Percentiles rank a stretch among this genome's conserved stretches.
Evolutionary conservation across 176 grass and related monocot species (phyloP).

Genomic region (Avena eriantha): DNA sequence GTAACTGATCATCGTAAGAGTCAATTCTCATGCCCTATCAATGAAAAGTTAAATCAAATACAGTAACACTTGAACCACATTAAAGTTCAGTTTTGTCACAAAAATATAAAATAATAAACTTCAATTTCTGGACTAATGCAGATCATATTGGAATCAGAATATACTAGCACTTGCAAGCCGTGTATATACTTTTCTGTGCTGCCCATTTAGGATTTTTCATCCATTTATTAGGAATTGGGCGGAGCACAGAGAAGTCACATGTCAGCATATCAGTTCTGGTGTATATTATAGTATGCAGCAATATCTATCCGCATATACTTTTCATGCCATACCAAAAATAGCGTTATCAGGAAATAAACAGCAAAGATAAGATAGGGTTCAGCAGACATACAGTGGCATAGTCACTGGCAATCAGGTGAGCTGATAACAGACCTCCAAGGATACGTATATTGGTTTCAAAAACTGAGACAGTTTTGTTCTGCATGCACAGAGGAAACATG

Average conservation of each 20-base stretch:
- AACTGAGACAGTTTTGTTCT: slow-evolving; percentile 98
- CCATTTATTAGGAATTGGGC: not conserved
- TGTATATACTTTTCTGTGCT: not conserved
- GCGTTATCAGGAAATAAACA: slow-evolving; percentile 13
- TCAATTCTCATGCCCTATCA: slow-evolving; percentile 90
- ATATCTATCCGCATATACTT: not conserved
- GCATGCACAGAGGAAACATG: slow-evolving; percentile 44
- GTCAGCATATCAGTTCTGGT: not conserved
- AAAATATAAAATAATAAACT: slow-evolving; percentile 7
- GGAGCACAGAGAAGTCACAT: too few relatives aligned
- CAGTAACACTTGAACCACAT: slow-evolving; percentile 8
- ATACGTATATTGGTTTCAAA: slow-evolving; percentile 98
- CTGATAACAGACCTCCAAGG: slow-evolving; percentile 87
- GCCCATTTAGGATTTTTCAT: not conserved
- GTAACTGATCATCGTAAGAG: slow-evolving; percentile 85
- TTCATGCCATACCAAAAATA: slow-evolving; percentile 13
- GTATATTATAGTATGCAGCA: not conserved
- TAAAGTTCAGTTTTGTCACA: not conserved
- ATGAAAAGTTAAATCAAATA: slow-evolving; percentile 35
- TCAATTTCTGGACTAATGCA: not conserved
- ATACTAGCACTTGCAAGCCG: not conserved
- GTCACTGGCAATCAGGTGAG: slow-evolving; percentile 95
- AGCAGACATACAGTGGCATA: slow-evolving; percentile 76
- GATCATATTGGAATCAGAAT: not conserved
- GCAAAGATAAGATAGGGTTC: not conserved